phyloP scores from a whole-genome alignment of 2,329 filamentous ascomycete genomes.

The Fusarium virguliforme region DNA sequence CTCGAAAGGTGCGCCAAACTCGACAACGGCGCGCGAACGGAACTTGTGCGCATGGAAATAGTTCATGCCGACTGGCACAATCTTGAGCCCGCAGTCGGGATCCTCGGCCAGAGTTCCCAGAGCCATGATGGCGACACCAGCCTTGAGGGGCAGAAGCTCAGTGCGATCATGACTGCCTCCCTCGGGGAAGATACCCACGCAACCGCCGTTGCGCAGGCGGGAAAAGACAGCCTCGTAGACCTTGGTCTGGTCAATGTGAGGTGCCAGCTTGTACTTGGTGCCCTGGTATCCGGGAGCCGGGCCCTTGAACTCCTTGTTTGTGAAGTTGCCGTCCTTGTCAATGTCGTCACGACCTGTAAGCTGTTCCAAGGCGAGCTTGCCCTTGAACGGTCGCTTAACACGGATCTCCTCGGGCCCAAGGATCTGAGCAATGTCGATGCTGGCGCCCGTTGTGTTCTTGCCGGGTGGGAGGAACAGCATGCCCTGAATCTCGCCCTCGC shows the following conservation, averaged over 20 bases:
- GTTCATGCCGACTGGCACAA: constrained; percentile 98
- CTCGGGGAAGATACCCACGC: constrained; percentile 97
- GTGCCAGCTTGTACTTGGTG: constrained; percentile 88
- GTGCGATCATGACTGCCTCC: constrained; percentile 96
- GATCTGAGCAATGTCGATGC: constrained; percentile 87
- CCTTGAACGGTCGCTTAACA: constrained; percentile 90
- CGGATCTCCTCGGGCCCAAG: constrained; percentile 84
- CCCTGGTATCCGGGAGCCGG: constrained; percentile 78
- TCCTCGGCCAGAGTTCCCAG: constrained; percentile 89
- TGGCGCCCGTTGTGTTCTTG: constrained; percentile 83
- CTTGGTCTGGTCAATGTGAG: constrained; percentile 92
- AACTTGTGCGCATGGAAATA: constrained; percentile 99
- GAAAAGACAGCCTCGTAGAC: constrained; percentile 96
- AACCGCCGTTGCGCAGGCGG: constrained; percentile 85
- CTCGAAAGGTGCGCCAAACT: constrained; percentile 92
- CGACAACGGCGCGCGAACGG: constrained; percentile 93
- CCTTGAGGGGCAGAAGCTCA: constrained; percentile 92
- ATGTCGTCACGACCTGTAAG: constrained; percentile 86
- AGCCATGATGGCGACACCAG: constrained; percentile 98
- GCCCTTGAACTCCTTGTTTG: constrained; percentile 69
- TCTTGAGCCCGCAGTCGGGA: constrained; percentile 90
- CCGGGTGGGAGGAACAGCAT: constrained; percentile 89
- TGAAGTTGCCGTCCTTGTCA: constrained; percentile 75
- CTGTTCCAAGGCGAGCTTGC: constrained; percentile 81
- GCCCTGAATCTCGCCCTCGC: constrained; percentile 81